Base-by-base conservation (phyloP, 2,329 filamentous ascomycete genomes). In the Davidsoniella neocaledoniae region DNA sequence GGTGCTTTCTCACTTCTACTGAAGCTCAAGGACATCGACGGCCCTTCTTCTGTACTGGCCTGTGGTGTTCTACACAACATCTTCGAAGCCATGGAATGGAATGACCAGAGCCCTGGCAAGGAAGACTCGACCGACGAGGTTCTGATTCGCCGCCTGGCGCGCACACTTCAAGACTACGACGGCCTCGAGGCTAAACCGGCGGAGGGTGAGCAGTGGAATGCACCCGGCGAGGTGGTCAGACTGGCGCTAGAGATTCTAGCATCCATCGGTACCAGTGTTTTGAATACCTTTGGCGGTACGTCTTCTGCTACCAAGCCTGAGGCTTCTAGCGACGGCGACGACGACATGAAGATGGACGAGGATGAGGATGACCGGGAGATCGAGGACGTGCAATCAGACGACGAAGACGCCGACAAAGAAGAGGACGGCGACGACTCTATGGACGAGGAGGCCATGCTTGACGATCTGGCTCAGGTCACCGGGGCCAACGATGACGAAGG, bases 391-490 rank as follows among this genome's bases (percentile, higher is more conserved):
- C 29, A 9, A 12, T 29, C 21, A 6, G 50, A 48, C 14, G 65
- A 64, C 2, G 63, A 60, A 2, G 65, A 62, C 4, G 63, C 58
- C 3, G 60, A 61, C 1, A 63, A 62, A 9, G 62, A 60, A 2
- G 66, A 64, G 2, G 64, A 66, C 4, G 64, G 60, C 2, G 67
- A 71, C 2, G 68, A 72, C n/a, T 72, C 75, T 50, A 75, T 76
- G 68, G 67, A 71, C 48, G 64, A 72, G 23, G 73, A 73, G 46
- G 72, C 72, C 46, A 71, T 81, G 53, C 68, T 75, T 53, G 75
- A 72, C 25, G 79, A 83, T 57, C 79, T 83, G 73, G 77, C 76
- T 3, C 69, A 74, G 62, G 76, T 83, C 2, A 73, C 73, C 0
- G 75, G 72, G 2, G 65, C 57, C 23, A 57, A 62, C 9, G 63